Evolutionary conservation across 257 asterid genomes (phyloP).

Genomic region (Rehmannia glutinosa): DNA sequence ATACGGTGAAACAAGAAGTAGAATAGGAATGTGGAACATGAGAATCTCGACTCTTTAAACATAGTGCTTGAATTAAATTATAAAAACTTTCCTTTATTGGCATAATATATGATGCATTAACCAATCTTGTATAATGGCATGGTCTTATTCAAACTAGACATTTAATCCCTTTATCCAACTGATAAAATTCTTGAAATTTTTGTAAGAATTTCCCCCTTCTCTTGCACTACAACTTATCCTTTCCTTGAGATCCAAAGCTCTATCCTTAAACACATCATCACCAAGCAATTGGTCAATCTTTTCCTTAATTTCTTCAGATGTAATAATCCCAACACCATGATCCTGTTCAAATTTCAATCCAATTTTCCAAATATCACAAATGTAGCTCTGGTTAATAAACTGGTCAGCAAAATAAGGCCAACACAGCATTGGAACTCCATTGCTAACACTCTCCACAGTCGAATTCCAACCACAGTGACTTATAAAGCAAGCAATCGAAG

Average conservation of each 20-base stretch:
- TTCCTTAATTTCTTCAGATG: slow-evolving; percentile 28
- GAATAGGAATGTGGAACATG: too few species aligned
- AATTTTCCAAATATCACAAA: slow-evolving; percentile 58
- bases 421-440: slow-evolving; percentile 50
- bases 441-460: slow-evolving; percentile 42
- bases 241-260: slow-evolving; percentile 34
- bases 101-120: too few species aligned
- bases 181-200: slow-evolving; percentile 35
- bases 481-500: slow-evolving; percentile 49
- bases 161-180: slow-evolving; percentile 35
- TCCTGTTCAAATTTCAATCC: slow-evolving; percentile 33
- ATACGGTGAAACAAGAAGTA: too few species aligned
- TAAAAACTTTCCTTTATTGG: too few species aligned
- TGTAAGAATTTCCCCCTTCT: slow-evolving; percentile 37
- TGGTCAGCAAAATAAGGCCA: slow-evolving; percentile 65
- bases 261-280: slow-evolving; percentile 22
- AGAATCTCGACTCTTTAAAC: too few species aligned
- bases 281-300: slow-evolving; percentile 34
- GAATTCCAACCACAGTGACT: slow-evolving; percentile 89
- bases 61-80: too few species aligned
- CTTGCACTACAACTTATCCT: slow-evolving; percentile 14
- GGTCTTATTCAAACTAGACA: too few species aligned
- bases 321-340: slow-evolving; percentile 17
- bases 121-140: too few species aligned
- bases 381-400: slow-evolving; percentile 44